These are phyloP conservation scores for Tetrahymena borealis DNA, from an alignment of 73 alveolate species.

Conservation along the genomic window DNA sequence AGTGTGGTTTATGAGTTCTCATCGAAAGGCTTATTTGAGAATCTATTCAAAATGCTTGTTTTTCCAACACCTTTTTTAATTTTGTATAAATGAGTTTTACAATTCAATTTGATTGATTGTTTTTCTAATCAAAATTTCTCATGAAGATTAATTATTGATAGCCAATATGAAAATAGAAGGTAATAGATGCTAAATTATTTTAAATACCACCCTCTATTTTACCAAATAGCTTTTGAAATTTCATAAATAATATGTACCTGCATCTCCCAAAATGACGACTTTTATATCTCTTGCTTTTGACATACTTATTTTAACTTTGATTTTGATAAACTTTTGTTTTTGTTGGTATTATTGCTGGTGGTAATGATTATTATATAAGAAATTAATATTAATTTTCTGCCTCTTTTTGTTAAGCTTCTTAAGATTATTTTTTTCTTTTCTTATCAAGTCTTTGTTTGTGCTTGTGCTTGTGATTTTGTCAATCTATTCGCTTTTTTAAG, in stretches of 20 bases:
- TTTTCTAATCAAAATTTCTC: no score
- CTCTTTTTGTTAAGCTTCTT: not conserved
- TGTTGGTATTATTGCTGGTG: not conserved
- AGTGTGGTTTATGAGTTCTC: conserved; percentile 24
- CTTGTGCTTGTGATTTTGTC: no score
- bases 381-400: not conserved
- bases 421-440: not conserved
- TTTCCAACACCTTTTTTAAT: conserved; percentile 26
- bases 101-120: no score
- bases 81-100: no score
- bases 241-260: not conserved
- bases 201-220: not conserved
- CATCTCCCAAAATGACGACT: conserved; percentile 40
- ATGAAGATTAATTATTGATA: no score
- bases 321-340: not conserved
- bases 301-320: not conserved
- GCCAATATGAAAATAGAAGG: no score
- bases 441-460: no score
- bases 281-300: conserved; percentile 20
- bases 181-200: not conserved
- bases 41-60: conserved; percentile 22
- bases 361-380: not conserved
- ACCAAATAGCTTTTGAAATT: not conserved
- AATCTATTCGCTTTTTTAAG: no score
- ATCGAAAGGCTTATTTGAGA: conserved; percentile 14